Evolutionary conservation across 2,329 filamentous ascomycete genomes (phyloP), one percentile per base, ranked within the genome.

Genomic region (Elsinoe australis): DNA sequence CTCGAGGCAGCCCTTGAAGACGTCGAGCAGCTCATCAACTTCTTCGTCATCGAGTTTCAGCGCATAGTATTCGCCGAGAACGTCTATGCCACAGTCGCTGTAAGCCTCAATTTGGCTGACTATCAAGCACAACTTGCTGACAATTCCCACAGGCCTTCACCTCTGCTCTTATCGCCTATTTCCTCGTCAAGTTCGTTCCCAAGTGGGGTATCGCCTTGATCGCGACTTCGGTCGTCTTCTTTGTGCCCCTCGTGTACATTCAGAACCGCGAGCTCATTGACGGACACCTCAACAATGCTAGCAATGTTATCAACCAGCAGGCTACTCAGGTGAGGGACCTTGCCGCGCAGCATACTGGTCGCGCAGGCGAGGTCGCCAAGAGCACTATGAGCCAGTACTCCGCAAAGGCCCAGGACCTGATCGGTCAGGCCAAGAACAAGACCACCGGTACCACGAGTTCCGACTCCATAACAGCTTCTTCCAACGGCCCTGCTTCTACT

Each of bases 11-110:
- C 78, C 17, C 66, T 79, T 41, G 78, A 79, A 54, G 79, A 82
- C 60, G 61, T 80, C 10, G 76, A 79, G 62, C 78, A 82, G 65
- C 68, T 83, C 47, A 70, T 78, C 66, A 81, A 82, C 68, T 83
- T 83, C 67, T 79, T 82, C 64, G 71, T 82, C 56, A 80, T 83
- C 53, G 79, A 83, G 61, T 77, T 79, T 61, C 79, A 83, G 69
- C 74, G 79, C 51, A 72, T 82, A 54, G 62, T 82, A 51, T 83
- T 82, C 57, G 79, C 76, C 24, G 79, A 83, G 70, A 82, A 82
- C 57, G 68, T 81, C 49, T 71, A 73, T 51, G 75, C 73, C 51
- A 82, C 79, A 10, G 63, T 77, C 60, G 71, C 70, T 51, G 78
- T 81, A 72, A 63, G 77, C 66, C 14, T 32, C 12, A 22, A 24